phyloP scores from a whole-genome alignment of 208 protist genomes.

The Naegleria gruberi region DNA sequence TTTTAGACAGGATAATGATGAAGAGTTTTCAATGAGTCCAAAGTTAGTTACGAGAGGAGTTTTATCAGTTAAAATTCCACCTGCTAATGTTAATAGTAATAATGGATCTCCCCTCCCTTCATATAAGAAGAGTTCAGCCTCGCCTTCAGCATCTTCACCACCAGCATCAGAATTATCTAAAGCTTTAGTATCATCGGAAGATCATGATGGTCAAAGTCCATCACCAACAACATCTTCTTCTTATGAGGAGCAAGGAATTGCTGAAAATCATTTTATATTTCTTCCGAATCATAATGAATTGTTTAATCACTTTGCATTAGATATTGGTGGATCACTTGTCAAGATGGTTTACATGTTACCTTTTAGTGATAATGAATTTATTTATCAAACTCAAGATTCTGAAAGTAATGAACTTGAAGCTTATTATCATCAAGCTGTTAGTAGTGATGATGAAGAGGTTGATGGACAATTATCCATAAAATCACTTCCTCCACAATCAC shows the following conservation, averaged over 20 bases:
- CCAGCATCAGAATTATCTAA: background rate
- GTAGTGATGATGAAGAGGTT: background rate
- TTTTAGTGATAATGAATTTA: background rate
- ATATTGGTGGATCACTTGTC: constrained; percentile 15
- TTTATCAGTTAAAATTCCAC: background rate
- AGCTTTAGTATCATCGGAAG: no score
- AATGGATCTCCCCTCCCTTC: background rate
- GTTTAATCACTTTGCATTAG: constrained; percentile 20
- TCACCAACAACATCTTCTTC: no score
- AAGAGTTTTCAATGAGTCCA: background rate
- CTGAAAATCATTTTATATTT: constrained; percentile 16
- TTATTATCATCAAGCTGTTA: background rate
- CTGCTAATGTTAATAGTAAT: background rate
- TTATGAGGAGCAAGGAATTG: background rate
- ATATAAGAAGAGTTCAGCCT: background rate
- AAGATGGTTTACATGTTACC: constrained; percentile 23
- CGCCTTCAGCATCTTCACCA: background rate
- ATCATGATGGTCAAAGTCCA: no score
- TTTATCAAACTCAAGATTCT: background rate
- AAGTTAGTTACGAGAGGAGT: background rate
- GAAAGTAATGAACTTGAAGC: background rate
- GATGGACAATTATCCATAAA: background rate
- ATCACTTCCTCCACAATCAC: background rate
- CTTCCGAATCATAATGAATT: constrained; percentile 11
- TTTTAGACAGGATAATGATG: background rate